These are phyloP conservation scores for Fusarium concolor DNA, from an alignment of 2,329 filamentous ascomycete genomes.

Conservation along the genomic window DNA sequence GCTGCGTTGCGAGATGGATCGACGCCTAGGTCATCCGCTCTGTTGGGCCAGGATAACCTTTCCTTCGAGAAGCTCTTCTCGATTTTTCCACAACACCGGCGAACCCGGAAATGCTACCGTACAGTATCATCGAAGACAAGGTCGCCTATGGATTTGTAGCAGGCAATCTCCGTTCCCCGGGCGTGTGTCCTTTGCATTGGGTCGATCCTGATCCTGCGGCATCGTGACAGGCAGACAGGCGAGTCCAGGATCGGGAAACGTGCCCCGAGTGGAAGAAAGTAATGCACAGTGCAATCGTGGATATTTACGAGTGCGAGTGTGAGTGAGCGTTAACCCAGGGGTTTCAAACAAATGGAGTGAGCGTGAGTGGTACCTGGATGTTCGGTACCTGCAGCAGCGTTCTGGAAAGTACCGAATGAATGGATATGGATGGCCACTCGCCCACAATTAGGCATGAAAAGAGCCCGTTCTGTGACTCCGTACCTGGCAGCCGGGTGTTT, in stretches of 20 bases:
- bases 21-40: conserved; percentile 43
- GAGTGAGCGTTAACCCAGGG: conserved; percentile 23
- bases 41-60: conserved; percentile 42
- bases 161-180: conserved; percentile 40
- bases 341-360: conserved; percentile 28
- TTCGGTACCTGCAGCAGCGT: conserved; percentile 39
- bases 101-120: conserved; percentile 37
- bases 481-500: conserved; percentile 21
- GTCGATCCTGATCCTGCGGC: conserved; percentile 39
- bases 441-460: conserved; percentile 37
- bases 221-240: conserved; percentile 23
- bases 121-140: conserved; percentile 22
- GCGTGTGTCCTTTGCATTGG: conserved; percentile 40
- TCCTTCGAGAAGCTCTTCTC: conserved; percentile 43
- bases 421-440: conserved; percentile 16
- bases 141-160: conserved; percentile 19
- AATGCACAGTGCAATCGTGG: conserved; percentile 13
- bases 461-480: conserved; percentile 1
- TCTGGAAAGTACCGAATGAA: conserved; percentile 38
- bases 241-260: conserved; percentile 28
- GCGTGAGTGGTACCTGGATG: conserved; percentile 13
- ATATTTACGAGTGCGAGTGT: conserved; percentile 25
- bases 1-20: conserved; percentile 39
- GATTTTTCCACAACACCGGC: conserved; percentile 33
- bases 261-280: conserved; percentile 17